phyloP scores from a whole-genome alignment of 169 alveolate genomes.

The Haemoproteus tartakovskyi region DNA sequence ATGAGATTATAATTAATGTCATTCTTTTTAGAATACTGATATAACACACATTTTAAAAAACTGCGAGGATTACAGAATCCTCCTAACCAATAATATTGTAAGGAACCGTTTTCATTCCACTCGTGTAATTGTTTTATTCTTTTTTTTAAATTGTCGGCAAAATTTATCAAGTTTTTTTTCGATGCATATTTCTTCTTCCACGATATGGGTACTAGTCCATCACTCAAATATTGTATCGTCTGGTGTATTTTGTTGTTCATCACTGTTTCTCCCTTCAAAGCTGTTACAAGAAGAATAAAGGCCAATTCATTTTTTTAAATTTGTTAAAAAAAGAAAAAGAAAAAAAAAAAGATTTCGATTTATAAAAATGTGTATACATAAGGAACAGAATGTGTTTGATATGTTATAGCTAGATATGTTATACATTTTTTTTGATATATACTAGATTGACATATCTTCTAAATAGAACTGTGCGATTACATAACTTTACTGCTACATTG shows the following conservation, averaged over 20 bases:
- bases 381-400: no score
- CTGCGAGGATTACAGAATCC: constrained; percentile 63
- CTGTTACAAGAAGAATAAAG: no score
- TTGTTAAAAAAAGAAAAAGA: no score
- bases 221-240: constrained; percentile 21
- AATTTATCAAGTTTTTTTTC: constrained; percentile 26
- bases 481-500: no score
- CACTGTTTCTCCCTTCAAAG: constrained; percentile 53
- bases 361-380: background rate
- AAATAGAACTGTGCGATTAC: no score
- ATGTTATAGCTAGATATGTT: no score
- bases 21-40: constrained; percentile 62
- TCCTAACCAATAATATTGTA: constrained; percentile 56
- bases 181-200: constrained; percentile 47
- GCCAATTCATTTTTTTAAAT: no score
- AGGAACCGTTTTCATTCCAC: constrained; percentile 45
- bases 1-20: constrained; percentile 49
- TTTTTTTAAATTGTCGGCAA: constrained; percentile 55
- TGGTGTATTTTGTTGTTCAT: constrained; percentile 48
- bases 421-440: no score
- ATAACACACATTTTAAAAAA: constrained; percentile 49
- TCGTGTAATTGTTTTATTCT: constrained; percentile 62
- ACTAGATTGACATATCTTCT: no score
- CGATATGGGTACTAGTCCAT: constrained; percentile 43
- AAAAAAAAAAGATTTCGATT: no score